phyloP scores from a whole-genome alignment of 805 yeast genomes.

The Hagleromyces aurorensis region DNA sequence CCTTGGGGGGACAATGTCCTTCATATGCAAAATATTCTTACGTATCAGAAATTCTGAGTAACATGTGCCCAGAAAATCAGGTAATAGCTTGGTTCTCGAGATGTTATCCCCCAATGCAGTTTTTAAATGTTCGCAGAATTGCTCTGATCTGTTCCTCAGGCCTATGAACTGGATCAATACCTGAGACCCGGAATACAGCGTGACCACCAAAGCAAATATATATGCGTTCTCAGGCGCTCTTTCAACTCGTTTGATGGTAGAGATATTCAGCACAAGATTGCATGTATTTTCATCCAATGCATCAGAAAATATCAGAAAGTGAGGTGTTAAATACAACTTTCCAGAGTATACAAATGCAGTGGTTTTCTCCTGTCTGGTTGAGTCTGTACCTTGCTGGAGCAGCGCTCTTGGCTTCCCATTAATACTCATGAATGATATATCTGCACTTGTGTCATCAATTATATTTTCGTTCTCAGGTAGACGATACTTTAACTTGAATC shows the following conservation, averaged over 20 bases:
- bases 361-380: slow-evolving; percentile 11
- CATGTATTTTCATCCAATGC: slow-evolving; percentile 61
- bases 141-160: slow-evolving; percentile 67
- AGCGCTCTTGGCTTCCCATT: slow-evolving; percentile 14
- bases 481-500: slow-evolving; percentile 55
- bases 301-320: slow-evolving; percentile 68
- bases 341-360: slow-evolving; percentile 45
- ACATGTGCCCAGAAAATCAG: slow-evolving; percentile 57
- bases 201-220: slow-evolving; percentile 69
- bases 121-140: slow-evolving; percentile 65
- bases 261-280: slow-evolving; percentile 60
- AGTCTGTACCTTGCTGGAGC: slow-evolving; percentile 5
- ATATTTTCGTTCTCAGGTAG: slow-evolving; percentile 67
- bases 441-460: slow-evolving; percentile 61
- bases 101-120: slow-evolving; percentile 54
- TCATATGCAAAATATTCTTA: slow-evolving; percentile 32
- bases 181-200: slow-evolving; percentile 56
- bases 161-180: slow-evolving; percentile 72
- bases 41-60: slow-evolving; percentile 82
- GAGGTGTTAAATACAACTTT: slow-evolving; percentile 61
- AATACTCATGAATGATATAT: slow-evolving; percentile 36
- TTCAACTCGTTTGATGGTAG: slow-evolving; percentile 78
- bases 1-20: slow-evolving; percentile 46
- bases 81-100: slow-evolving; percentile 51
- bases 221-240: slow-evolving; percentile 69